Evolutionary conservation across 108 stramenopile species (phyloP), one percentile per base, ranked within the genome.

Genomic region (Fragilaria radians): DNA sequence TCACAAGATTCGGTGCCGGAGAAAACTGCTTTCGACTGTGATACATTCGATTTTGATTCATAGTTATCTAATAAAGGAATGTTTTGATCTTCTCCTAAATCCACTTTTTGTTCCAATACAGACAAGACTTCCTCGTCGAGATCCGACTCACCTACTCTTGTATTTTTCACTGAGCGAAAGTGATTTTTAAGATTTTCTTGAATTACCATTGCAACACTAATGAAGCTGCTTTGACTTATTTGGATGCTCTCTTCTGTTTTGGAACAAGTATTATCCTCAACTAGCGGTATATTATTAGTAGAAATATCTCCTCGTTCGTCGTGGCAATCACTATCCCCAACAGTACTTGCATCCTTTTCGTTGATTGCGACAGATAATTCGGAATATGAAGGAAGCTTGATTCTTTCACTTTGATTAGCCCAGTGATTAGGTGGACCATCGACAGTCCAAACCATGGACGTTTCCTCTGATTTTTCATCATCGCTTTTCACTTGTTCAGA

Each of bases 111-210:
- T n/a, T n/a, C n/a, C n/a, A n/a, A n/a, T n/a, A n/a, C n/a, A n/a
- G n/a, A n/a, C n/a, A n/a, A n/a, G n/a, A n/a, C n/a, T n/a, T n/a
- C n/a, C n/a, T n/a, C n/a, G 4, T 48, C 23, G 3, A 48, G 22
- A 48, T 1, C 19, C 4, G 23, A 2, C 47, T 22, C 22, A 2
- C 23, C 47, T 48, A 22, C 47, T 22, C 23, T 48, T 23, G 19
- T 19, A 48, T 2, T 22, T 21, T 55, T 34, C 26, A 33, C 52
- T 18, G 28, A 32, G 5, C 23, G 36, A 62, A 68, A 74, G 28
- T 64, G 67, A 5, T 48, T 72, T 4, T 69, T 3, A 32, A 82
- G 54, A 61, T 74, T 78, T 45, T 82, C 81, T 48, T 82, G 77
- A 19, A 82, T 57, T 0, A 62, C 77, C 55, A 67, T 48, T 4